A percentile compares a stretch with the other conserved stretches of the same genome.
These are phyloP conservation scores for Yarrowia alimentaria DNA, from an alignment of 805 yeast genomes.

Conservation along the genomic window DNA sequence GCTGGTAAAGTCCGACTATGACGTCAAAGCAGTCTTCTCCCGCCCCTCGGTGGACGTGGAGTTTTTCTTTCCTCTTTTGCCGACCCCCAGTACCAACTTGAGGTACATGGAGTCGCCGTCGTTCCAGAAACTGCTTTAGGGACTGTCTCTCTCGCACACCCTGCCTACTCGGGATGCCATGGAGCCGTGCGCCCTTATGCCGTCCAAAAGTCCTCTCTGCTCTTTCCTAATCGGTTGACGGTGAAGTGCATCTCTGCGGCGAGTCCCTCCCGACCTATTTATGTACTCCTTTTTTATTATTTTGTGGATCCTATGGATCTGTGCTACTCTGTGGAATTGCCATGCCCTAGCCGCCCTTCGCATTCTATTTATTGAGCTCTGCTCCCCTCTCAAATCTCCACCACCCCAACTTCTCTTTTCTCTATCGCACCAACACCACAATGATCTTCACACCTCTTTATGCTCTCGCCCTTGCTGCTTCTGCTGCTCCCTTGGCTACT, in stretches of 20 bases:
- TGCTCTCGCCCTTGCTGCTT: not conserved
- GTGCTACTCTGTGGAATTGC: not conserved
- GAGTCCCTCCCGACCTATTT: no score
- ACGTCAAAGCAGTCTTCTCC: constrained; percentile 13
- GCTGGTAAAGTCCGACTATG: constrained; percentile 25
- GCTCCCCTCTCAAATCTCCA: not conserved
- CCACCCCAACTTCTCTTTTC: not conserved
- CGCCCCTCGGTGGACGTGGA: constrained; percentile 17
- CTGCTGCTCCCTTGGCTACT: not conserved
- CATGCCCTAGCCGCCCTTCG: constrained; percentile 7
- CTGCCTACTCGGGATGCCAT: not conserved
- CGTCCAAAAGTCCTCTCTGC: no score
- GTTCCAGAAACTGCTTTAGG: constrained; percentile 11
- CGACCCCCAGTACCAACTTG: constrained; percentile 7
- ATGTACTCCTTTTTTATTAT: not conserved
- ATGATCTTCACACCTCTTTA: not conserved
- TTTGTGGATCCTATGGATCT: not conserved
- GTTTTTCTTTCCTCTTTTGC: constrained; percentile 24
- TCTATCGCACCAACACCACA: not conserved
- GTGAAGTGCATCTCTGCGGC: no score
- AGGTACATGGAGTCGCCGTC: constrained; percentile 18
- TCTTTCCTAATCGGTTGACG: no score
- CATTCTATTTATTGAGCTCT: constrained; percentile 21
- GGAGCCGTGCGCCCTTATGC: no score
- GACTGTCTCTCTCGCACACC: not conserved